A percentile compares a stretch with the other conserved stretches of the same genome.
Evolutionary conservation across 495 filamentous ascomycete genomes (phyloP).

Genomic region (Umbilicaria muhlenbergii): DNA sequence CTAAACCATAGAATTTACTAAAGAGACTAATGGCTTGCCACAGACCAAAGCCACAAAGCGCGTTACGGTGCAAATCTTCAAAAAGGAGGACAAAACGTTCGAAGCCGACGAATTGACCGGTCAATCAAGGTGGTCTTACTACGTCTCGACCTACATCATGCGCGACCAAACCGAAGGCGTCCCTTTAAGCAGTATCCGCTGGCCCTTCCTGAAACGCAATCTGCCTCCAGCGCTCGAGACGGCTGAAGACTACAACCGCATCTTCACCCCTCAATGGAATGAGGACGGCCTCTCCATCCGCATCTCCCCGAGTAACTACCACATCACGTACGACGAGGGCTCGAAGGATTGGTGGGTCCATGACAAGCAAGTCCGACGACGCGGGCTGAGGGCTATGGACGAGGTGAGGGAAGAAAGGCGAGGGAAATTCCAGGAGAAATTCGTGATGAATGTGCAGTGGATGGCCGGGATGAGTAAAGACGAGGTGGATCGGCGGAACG

Average conservation of each 20-base stretch:
- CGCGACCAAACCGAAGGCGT: conserved; percentile 84
- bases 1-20: not conserved
- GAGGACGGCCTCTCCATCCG: conserved; percentile 63
- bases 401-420: conserved; percentile 8
- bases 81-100: conserved; percentile 68
- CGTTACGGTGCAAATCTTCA: conserved; percentile 48
- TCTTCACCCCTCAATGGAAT: conserved; percentile 39
- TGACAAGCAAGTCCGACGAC: conserved; percentile 2
- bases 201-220: conserved; percentile 59
- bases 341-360: conserved; percentile 44
- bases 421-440: conserved; percentile 8
- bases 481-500: conserved; percentile 8
- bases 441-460: conserved; percentile 8
- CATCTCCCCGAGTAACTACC: conserved; percentile 70
- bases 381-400: conserved; percentile 7
- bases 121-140: conserved; percentile 71
- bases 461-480: conserved; percentile 4
- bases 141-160: conserved; percentile 78
- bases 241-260: conserved; percentile 31
- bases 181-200: conserved; percentile 42
- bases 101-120: conserved; percentile 41
- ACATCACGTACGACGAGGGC: conserved; percentile 57
- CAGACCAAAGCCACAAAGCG: too few relatives aligned
- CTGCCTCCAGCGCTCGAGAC: conserved; percentile 40
- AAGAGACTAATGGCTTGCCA: not conserved